phyloP scores from a whole-genome alignment of 768 basidiomycete genomes.

The Psilocybe tampanensis region DNA sequence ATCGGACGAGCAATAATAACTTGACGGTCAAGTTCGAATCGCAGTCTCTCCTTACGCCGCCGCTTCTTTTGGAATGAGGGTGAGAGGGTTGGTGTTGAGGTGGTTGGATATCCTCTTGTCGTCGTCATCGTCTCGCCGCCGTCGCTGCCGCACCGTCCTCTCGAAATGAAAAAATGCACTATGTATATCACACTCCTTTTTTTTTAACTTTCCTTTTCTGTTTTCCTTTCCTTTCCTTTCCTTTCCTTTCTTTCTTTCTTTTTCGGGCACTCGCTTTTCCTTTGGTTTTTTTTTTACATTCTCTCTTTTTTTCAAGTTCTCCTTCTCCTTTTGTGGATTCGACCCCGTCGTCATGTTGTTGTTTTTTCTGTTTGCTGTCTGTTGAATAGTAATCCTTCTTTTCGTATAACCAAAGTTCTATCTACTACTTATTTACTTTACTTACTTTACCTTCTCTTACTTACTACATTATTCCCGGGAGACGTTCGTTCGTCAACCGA shows the following conservation, averaged over 20 bases:
- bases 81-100: not conserved
- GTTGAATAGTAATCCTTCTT: not conserved
- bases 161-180: not conserved
- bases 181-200: not conserved
- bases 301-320: not conserved
- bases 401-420: too few relatives aligned
- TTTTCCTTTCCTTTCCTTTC: not conserved
- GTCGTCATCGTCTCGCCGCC: not conserved
- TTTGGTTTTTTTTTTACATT: not conserved
- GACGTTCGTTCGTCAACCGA: too few relatives aligned
- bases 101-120: too few relatives aligned
- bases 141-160: not conserved
- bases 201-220: not conserved
- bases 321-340: not conserved
- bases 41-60: conserved; percentile 47
- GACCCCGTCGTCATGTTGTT: not conserved
- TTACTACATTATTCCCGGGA: not conserved
- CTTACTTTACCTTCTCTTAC: too few relatives aligned
- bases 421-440: too few relatives aligned
- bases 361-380: too few relatives aligned
- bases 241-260: not conserved
- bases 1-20: conserved; percentile 20
- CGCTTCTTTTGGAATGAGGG: conserved; percentile 52
- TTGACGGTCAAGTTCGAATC: conserved; percentile 44
- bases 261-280: not conserved